Base-by-base conservation (phyloP, 306 rosid species). In the Rosa lucieae region DNA sequence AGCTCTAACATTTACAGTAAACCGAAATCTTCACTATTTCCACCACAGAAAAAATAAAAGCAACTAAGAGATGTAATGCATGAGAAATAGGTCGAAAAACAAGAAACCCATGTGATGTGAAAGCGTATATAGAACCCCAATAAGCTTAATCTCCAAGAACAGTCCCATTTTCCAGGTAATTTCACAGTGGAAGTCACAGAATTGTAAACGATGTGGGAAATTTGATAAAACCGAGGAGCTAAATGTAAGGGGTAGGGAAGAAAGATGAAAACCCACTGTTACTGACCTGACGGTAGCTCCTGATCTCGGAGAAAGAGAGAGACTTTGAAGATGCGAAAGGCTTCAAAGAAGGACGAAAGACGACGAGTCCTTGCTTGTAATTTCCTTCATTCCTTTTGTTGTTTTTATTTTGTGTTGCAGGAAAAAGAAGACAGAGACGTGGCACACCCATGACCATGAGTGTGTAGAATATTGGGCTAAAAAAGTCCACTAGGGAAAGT, bases 231-330 rank as follows among this genome's bases (percentile, higher is more conserved):
- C 2, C 39, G 8, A 74, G 55, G 12, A 39, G 20, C 29, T 35
- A n/a, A 20, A 20, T 73, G 5, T 58, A 40, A 42, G 1, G 37
- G 39, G 61, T 70, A 3, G 6, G 0, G 61, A 49, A 51, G 32
- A 32, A 51, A 20, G 46, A 39, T 55, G 53, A 13, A 56, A 37
- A 39, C 51, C 77, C 77, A 53, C 11, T 29, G 35, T 55, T 12
- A 61, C 79, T 75, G 29, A 75, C 79, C 79, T 46, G 61, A 75
- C 20, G 58, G 17, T 3, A 3, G 47, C 35, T 44, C 46, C 79
- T 62, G 79, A 61, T 62, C 71, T 46, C 59, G 9, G 79, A 75
- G 79, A 21, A 13, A 69, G 53, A 10, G 20, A 75, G 32, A 46
- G 71, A 61, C 59, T 29, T 32, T 29, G 71, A 51, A 62, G 78